These are phyloP conservation scores for Syncephalastrum contaminatum DNA, from an alignment of 371 early-diverging fungal genomes.

Conservation along the genomic window DNA sequence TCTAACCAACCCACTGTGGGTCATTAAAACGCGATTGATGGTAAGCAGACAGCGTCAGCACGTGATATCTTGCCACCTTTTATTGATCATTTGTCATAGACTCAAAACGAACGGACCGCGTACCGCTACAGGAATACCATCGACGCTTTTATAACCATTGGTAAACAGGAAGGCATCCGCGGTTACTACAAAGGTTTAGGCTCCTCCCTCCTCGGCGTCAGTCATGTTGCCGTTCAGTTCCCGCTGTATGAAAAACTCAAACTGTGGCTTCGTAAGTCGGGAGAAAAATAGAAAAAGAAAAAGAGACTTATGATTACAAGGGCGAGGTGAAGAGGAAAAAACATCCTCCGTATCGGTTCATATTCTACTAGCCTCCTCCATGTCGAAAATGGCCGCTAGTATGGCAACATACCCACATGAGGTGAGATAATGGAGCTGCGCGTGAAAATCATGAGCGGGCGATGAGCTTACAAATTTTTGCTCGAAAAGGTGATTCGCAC, in stretches of 20 bases:
- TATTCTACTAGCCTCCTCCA: constrained; percentile 76
- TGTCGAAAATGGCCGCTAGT: constrained; percentile 89
- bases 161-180: constrained; percentile 65
- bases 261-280: constrained; percentile 51
- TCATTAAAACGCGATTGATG: constrained; percentile 91
- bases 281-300: no score
- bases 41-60: constrained; percentile 30
- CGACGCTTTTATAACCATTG: constrained; percentile 73
- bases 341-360: constrained; percentile 38
- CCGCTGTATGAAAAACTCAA: constrained; percentile 94
- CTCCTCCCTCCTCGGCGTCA: constrained; percentile 86
- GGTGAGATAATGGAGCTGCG: constrained; percentile 11
- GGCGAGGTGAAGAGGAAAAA: no score
- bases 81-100: constrained; percentile 35
- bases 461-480: not conserved
- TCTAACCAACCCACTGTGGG: constrained; percentile 91
- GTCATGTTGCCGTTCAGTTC: constrained; percentile 94
- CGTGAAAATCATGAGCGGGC: not conserved
- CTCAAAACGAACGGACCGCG: constrained; percentile 68
- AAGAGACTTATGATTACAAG: no score
- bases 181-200: constrained; percentile 91
- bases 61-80: not conserved
- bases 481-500: constrained; percentile 72
- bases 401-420: constrained; percentile 84
- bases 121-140: constrained; percentile 72